Percentiles rank a stretch among this genome's conserved stretches.
phyloP scores from a whole-genome alignment of 2,329 filamentous ascomycete species.

The Diaporthe vaccinii region DNA sequence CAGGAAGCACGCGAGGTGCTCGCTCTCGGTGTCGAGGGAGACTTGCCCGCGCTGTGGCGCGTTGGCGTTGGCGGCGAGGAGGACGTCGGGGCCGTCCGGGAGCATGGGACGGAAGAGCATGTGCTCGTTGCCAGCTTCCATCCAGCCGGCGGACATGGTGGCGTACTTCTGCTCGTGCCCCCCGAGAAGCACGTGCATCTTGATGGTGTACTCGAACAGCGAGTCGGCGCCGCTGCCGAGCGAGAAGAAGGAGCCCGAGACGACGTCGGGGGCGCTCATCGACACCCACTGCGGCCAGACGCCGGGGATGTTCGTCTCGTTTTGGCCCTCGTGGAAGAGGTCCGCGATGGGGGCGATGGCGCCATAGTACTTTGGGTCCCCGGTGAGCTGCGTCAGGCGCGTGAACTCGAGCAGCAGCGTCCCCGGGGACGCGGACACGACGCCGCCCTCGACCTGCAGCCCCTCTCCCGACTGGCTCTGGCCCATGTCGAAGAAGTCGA shows the following conservation, averaged over 20 bases:
- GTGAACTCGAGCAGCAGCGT: constrained; percentile 82
- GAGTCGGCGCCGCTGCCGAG: constrained; percentile 55
- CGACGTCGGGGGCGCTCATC: constrained; percentile 63
- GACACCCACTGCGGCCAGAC: constrained; percentile 79
- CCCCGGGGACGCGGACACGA: constrained; percentile 65
- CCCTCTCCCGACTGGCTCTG: constrained; percentile 53
- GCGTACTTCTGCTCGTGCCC: constrained; percentile 70
- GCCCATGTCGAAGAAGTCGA: constrained; percentile 61
- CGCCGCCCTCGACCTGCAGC: constrained; percentile 50
- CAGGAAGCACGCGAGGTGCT: constrained; percentile 78
- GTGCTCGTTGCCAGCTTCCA: constrained; percentile 70
- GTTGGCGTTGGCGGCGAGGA: constrained; percentile 66
- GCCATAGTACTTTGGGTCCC: constrained; percentile 80
- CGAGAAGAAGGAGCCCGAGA: constrained; percentile 49
- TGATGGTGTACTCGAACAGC: constrained; percentile 64
- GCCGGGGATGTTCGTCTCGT: constrained; percentile 75
- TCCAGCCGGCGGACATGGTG: constrained; percentile 72
- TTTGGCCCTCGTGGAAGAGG: constrained; percentile 74
- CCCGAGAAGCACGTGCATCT: constrained; percentile 67
- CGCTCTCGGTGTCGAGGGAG: constrained; percentile 50
- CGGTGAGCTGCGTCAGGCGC: constrained; percentile 79
- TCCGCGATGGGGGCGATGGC: constrained; percentile 78
- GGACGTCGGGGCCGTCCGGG: constrained; percentile 68
- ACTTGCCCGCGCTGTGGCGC: constrained; percentile 46
- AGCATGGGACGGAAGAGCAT: constrained; percentile 76